Percentiles rank a stretch among this genome's conserved stretches.
Evolutionary conservation across 768 basidiomycete species (phyloP).

Genomic region (Exsudoporus frostii): DNA sequence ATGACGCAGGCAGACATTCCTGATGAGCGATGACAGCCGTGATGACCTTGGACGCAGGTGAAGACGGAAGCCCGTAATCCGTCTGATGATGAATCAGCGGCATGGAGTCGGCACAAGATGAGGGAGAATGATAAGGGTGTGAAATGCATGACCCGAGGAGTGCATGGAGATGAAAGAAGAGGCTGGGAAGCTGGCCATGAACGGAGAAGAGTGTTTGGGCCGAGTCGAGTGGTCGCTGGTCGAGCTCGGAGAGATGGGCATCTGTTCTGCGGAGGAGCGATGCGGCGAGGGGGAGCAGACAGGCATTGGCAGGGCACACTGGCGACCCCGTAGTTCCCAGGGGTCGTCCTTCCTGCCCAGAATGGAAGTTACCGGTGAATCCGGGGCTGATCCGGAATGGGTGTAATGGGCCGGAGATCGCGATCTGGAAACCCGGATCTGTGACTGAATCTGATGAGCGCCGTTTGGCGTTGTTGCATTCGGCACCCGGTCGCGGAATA

Average conservation of each 20-base stretch:
- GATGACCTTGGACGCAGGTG: background rate
- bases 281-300: constrained; percentile 17
- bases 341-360: background rate
- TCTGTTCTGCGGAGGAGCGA: constrained; percentile 27
- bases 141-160: constrained; percentile 20
- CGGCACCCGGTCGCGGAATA: constrained; percentile 40
- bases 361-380: constrained; percentile 10
- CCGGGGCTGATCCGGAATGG: constrained; percentile 30
- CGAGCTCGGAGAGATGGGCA: background rate
- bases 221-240: constrained; percentile 12
- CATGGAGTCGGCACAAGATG: background rate
- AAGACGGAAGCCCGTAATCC: constrained; percentile 20
- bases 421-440: constrained; percentile 27
- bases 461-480: constrained; percentile 35
- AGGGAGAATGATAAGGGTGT: constrained; percentile 10
- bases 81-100: constrained; percentile 12
- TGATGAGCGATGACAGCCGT: constrained; percentile 13
- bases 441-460: constrained; percentile 32
- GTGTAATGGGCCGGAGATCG: constrained; percentile 4
- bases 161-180: constrained; percentile 18
- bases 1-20: constrained; percentile 3
- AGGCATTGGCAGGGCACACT: background rate
- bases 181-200: background rate
- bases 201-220: background rate
- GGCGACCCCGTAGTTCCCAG: constrained; percentile 11